phyloP scores from a whole-genome alignment of 2,329 filamentous ascomycete genomes.

The Penicillium sp. region DNA sequence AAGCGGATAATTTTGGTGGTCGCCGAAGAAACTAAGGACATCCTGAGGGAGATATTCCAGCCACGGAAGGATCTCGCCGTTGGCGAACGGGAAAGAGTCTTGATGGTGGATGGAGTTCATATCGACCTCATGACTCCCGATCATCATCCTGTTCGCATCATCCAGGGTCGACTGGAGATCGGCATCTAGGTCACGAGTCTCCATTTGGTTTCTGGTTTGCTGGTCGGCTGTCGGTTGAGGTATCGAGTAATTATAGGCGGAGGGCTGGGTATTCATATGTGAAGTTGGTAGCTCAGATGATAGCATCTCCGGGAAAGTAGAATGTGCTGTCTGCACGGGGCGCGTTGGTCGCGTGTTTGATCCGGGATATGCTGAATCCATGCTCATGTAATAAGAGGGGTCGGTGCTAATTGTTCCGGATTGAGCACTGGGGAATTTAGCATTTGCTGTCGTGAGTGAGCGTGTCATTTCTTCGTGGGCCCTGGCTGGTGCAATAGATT shows the following conservation, averaged over 20 bases:
- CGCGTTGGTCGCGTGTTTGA: constrained; percentile 20
- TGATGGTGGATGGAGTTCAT: constrained; percentile 59
- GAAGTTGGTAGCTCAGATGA: constrained; percentile 17
- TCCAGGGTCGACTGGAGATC: constrained; percentile 21
- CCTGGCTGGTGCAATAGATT: constrained; percentile 31
- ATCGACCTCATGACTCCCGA: constrained; percentile 74
- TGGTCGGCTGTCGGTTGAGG: constrained; percentile 19
- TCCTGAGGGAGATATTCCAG: constrained; percentile 70
- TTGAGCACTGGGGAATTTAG: constrained; percentile 35
- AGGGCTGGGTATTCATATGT: constrained; percentile 18
- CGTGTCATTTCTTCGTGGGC: constrained; percentile 22
- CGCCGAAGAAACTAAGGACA: constrained; percentile 56
- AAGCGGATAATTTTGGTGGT: constrained; percentile 34
- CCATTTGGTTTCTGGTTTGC: constrained; percentile 14
- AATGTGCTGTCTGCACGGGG: constrained; percentile 26
- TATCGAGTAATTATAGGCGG: constrained; percentile 25
- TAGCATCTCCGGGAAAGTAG: constrained; percentile 13
- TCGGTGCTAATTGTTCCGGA: constrained; percentile 39
- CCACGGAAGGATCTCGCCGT: constrained; percentile 68
- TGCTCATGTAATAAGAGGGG: constrained; percentile 45
- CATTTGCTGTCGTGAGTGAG: constrained; percentile 18
- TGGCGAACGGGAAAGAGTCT: constrained; percentile 40
- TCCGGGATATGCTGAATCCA: constrained; percentile 46
- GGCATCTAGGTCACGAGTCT: constrained; percentile 5
- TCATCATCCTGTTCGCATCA: constrained; percentile 54